Base-by-base conservation (phyloP, 1,284 basidiomycete genomes). In the Ganoderma sinense region DNA sequence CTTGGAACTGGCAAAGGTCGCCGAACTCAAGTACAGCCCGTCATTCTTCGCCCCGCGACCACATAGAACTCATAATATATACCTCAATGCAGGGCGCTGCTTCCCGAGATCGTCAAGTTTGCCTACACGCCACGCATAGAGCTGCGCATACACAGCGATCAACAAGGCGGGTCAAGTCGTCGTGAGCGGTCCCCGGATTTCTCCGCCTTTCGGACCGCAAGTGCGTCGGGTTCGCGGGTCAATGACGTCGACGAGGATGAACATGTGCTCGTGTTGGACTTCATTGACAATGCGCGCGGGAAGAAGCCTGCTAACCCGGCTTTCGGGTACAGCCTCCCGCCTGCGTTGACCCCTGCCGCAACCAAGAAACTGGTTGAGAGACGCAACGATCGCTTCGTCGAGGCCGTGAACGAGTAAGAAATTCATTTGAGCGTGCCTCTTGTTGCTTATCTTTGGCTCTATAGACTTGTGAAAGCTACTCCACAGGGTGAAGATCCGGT, bases 61-160 rank as follows among this genome's bases (percentile, higher is more conserved):
- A 36, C 43, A 56, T 6, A 29, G 31, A 20, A 23, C 48, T 70
- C 58, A 63, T 43, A 62, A 31, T 63, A 7, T 43, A 18, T 53
- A 31, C 31, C 18, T 36, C 3, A 18, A 26, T 20, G 26, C 67
- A 95, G 93, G 80, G 89, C 94, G 1, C 85, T 97, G 10, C 84
- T 97, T 31, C 96, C 96, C 1, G 89, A 94, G 70, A 83, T 95
- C 51, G 85, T 97, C 73, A 89, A 87, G 62, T 97, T 97, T 75
- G 92, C 93, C 18, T 97, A 97, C 77, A 91, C 94, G 71, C 90
- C 94, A 58, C 81, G 84, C 51, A 86, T 89, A 62, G 87, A 93
- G 64, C 78, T 95, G 13, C 86, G 87, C 65, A 85, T 92, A 56
- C 87, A 93, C 65, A 84, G 85, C 71, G 81, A 81, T 69, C 65